Percentiles rank a stretch among this genome's conserved stretches.
phyloP scores from a whole-genome alignment of 352 stramenopile species.

The Blastocystis sp. region DNA sequence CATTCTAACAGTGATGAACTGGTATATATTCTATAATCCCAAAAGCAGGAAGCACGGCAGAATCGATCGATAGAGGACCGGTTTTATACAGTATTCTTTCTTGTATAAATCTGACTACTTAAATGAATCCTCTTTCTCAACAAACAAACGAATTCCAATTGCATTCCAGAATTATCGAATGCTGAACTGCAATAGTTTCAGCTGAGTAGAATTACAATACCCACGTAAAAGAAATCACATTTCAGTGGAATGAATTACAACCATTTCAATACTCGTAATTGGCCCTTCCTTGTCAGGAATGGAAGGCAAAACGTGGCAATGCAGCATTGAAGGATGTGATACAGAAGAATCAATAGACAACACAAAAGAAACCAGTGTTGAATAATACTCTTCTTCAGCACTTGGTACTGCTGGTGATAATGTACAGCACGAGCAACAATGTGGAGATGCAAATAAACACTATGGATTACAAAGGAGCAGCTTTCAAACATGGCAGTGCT shows the following conservation, averaged over 20 bases:
- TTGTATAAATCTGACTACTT: neutral
- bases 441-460: neutral
- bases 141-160: neutral
- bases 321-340: too few species aligned
- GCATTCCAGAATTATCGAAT: neutral
- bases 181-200: too few species aligned
- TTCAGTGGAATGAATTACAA: too few species aligned
- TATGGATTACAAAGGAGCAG: neutral
- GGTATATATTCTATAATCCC: constrained; percentile 53
- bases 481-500: neutral
- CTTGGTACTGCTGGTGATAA: neutral
- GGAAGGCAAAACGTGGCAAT: too few species aligned
- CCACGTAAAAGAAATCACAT: too few species aligned
- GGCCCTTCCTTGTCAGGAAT: too few species aligned
- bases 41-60: neutral
- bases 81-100: neutral
- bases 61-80: neutral
- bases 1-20: constrained; percentile 54
- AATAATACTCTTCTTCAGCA: constrained; percentile 11
- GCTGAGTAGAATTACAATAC: too few species aligned
- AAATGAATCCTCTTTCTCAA: neutral
- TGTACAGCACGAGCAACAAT: neutral
- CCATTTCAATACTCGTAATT: too few species aligned
- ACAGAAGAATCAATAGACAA: too few species aligned
- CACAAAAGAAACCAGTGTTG: neutral